A percentile compares a stretch with the other conserved stretches of the same genome.
Conservation (phyloP, 2,329 filamentous ascomycete species). For the Acrocalymma vagum region DNA sequence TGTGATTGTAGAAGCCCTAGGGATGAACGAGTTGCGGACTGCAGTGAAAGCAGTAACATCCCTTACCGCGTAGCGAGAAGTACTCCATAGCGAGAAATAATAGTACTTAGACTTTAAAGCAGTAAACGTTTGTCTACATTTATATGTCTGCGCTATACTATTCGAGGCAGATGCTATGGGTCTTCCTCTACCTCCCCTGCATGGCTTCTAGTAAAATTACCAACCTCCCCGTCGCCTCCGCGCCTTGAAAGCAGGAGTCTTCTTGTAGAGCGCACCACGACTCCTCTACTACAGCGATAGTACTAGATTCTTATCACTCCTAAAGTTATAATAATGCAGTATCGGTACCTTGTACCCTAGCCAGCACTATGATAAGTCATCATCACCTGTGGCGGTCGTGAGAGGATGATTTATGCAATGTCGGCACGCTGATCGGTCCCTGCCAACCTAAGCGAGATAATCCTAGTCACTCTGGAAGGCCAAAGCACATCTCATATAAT, state of each 20-base stretch:
- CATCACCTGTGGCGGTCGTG: too few relatives aligned
- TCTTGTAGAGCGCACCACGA: too few relatives aligned
- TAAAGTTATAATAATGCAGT: too few relatives aligned
- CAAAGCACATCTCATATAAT: too few relatives aligned
- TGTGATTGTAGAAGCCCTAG: too few relatives aligned
- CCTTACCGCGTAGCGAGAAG: conserved; percentile 3
- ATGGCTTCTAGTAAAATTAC: conserved; percentile 7
- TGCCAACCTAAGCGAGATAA: conserved; percentile 10
- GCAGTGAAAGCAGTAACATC: too few relatives aligned
- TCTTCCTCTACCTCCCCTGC: conserved; percentile 5
- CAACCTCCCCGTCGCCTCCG: conserved; percentile 2
- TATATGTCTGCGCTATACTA: conserved; percentile 4
- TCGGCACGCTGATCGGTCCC: conserved; percentile 14
- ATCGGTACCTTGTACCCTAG: conserved; percentile 8
- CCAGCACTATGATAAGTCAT: conserved; percentile 13
- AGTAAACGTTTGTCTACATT: conserved; percentile 6
- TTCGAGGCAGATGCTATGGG: conserved; percentile 3
- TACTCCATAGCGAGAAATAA: conserved; percentile 1
- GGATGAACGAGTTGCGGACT: too few relatives aligned
- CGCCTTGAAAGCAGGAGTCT: too few relatives aligned
- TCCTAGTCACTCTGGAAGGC: too few relatives aligned
- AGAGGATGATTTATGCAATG: conserved; percentile 16
- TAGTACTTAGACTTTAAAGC: conserved; percentile 12
- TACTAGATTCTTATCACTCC: too few relatives aligned
- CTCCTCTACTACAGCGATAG: too few relatives aligned